A percentile compares a stretch with the other conserved stretches of the same genome.
phyloP scores from a whole-genome alignment of 1,284 basidiomycete species.

The Malassezia psittaci region DNA sequence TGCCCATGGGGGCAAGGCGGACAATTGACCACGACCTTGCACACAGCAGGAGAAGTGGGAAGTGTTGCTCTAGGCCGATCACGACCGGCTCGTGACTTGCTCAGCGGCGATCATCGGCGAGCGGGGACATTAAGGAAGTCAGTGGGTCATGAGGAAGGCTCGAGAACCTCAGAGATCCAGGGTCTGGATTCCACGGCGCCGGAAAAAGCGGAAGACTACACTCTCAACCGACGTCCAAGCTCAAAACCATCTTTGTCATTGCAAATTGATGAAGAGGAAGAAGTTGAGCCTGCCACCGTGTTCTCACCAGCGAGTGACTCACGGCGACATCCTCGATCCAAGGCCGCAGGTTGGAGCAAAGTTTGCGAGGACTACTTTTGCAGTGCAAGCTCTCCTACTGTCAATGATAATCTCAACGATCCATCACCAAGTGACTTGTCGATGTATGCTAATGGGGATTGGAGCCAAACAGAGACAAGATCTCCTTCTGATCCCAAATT shows the following conservation, averaged over 20 bases:
- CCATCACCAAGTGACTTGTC: neutral
- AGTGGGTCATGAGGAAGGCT: neutral
- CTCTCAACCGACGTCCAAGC: neutral
- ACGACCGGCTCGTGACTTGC: constrained; percentile 11
- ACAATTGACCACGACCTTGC: constrained; percentile 31
- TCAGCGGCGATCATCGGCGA: constrained; percentile 10
- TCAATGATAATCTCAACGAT: neutral
- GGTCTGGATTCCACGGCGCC: too few relatives aligned
- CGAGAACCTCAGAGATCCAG: too few relatives aligned
- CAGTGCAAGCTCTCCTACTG: neutral
- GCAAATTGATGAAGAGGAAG: neutral
- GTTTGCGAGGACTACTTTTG: constrained; percentile 34
- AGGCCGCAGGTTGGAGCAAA: constrained; percentile 42
- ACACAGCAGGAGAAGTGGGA: constrained; percentile 39
- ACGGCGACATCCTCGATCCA: neutral
- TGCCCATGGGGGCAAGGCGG: constrained; percentile 44
- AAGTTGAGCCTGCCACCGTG: neutral
- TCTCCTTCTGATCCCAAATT: neutral
- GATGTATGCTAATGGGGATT: neutral
- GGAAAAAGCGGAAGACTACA: neutral
- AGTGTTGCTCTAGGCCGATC: constrained; percentile 20
- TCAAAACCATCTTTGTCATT: neutral
- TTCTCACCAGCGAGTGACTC: neutral
- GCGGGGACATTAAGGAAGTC: neutral
- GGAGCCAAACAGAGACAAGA: neutral